Base-by-base conservation (phyloP, 2,329 filamentous ascomycete species). In the Clonostachys chloroleuca region DNA sequence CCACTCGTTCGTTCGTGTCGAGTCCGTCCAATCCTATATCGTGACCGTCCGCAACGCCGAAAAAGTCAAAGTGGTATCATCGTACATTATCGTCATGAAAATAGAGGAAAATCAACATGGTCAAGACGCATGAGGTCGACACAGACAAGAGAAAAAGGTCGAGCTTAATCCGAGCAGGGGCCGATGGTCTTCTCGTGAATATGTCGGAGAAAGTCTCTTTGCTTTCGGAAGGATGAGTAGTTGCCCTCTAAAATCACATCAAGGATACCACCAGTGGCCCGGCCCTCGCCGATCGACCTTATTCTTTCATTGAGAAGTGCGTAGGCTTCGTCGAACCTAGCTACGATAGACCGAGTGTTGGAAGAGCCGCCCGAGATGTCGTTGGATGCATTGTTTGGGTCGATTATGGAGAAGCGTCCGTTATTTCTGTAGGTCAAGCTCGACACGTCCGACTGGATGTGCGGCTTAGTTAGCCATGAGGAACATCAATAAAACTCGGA, bases 311-410 rank as follows among this genome's bases (percentile, higher is more conserved):
- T 45, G 46, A 57, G 46, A 47, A 45, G 51, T 14, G 48, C 45
- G 45, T 53, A 51, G 41, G 88, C 87, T 3, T 82, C 68, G 2
- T 78, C 70, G 63, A 99, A 97, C 12, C 77, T 74, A n/a, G 73
- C 62, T 53, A 89, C 71, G 43, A 96, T 87, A 9, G 79, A 71
- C 1, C 66, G 54, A 8, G 87, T 88, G 54, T 89, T 87, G 42
- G 74, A 78, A 0, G 91, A 94, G 9, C 92, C 92, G 10, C 91
- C 91, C 0, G 94, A 86, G 24, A 99, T 94, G 59, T 99, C 94
- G 62, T 97, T 97, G 24, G 77, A 70, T 0, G 80, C 64, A 49
- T 89, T 87, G 64, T 97, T 96, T 0, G 94, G 94, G 59, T 99
- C 94, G 49, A 96, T 86, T 56, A 99, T 96, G 9, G 86, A 88